Evolutionary conservation across 257 asterid species (phyloP), one percentile per base, ranked within the genome.

Genomic region (Linaria vulgaris): DNA sequence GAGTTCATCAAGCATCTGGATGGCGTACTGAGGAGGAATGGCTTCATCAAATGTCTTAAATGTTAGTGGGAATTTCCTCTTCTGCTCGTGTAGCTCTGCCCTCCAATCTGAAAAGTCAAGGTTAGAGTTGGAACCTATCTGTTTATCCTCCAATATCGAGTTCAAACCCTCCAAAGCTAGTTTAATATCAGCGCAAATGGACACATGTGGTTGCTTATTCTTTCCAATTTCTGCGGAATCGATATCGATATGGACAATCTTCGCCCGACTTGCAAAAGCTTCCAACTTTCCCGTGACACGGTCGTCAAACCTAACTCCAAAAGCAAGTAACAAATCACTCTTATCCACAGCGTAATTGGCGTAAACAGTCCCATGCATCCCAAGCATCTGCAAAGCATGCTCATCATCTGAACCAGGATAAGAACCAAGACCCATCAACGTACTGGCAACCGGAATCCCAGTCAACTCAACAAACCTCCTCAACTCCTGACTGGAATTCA

Each of bases 331-430:
- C 81, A 88, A 68, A 71, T 90, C 96, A 59, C 96, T 82, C 74
- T 75, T 85, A 50, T 90, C 92, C 47, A 90, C 90, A 0, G 90
- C 74, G 43, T 87, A 88, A 45, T 85, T 88, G 0, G 97, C 96
- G 59, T 83, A 83, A 8, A 87, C 94, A 11, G 97, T 88, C 25
- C 96, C 96, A 57, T 88, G 97, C 97, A 90, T 90, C 63, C 97
- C 97, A 59, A 88, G 75, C 96, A 90, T 90, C 66, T 80, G 94
- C 67, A 90, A 53, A 0, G 88, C 78, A n/a, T 46, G 21, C 38
- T 85, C 76, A 54, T 83, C 87, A 56, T 88, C 86, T 2, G 88
- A 79, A 39, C 85, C 27, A 0, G 97, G 97, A 54, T 76, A 78
- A 13, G 87, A 76, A 19, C 97, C 96, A 2, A 84, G 80, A 1